Conservation (phyloP, 257 asterid species). For the Euphrasia confusa region DNA sequence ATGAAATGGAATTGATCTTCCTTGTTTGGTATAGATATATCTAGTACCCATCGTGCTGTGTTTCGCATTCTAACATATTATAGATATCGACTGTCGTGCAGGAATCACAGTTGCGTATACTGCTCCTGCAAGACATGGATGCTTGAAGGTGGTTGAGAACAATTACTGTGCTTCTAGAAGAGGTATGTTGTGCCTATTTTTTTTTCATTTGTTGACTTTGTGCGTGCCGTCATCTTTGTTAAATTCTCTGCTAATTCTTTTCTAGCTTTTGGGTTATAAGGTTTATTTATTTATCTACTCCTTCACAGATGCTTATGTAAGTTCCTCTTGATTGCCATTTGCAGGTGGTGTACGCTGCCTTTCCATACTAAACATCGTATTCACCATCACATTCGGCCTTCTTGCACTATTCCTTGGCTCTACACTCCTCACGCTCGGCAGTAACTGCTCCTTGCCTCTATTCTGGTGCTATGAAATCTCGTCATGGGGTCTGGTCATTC, state of each 20-base stretch:
- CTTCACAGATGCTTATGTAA: not conserved
- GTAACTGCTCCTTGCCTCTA: slow-evolving; percentile 87
- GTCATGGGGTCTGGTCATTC: slow-evolving; percentile 75
- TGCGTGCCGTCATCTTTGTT: not conserved
- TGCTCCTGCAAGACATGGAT: slow-evolving; percentile 76
- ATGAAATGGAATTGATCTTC: not conserved
- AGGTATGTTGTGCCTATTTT: slow-evolving; percentile 39
- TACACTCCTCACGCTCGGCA: slow-evolving; percentile 85
- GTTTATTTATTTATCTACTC: not conserved
- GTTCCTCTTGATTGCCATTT: slow-evolving; percentile 15
- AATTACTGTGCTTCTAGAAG: slow-evolving; percentile 87
- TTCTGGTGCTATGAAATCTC: slow-evolving; percentile 92
- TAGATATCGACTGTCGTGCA: slow-evolving; percentile 30
- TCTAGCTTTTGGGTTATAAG: not conserved
- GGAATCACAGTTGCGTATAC: slow-evolving; percentile 69
- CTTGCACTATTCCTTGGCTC: slow-evolving; percentile 91
- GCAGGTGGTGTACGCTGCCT: slow-evolving; percentile 91
- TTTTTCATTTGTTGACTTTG: slow-evolving; percentile 3
- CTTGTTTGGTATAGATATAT: not conserved
- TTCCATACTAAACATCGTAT: slow-evolving; percentile 63
- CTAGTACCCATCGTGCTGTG: not conserved
- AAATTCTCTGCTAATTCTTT: not conserved
- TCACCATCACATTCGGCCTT: slow-evolving; percentile 70
- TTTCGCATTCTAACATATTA: slow-evolving; percentile 6
- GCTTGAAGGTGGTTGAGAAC: slow-evolving; percentile 94